Percentiles rank a stretch among this genome's conserved stretches.
phyloP scores from a whole-genome alignment of 2,329 filamentous ascomycete genomes.

The Pezicula neosporulosa region DNA sequence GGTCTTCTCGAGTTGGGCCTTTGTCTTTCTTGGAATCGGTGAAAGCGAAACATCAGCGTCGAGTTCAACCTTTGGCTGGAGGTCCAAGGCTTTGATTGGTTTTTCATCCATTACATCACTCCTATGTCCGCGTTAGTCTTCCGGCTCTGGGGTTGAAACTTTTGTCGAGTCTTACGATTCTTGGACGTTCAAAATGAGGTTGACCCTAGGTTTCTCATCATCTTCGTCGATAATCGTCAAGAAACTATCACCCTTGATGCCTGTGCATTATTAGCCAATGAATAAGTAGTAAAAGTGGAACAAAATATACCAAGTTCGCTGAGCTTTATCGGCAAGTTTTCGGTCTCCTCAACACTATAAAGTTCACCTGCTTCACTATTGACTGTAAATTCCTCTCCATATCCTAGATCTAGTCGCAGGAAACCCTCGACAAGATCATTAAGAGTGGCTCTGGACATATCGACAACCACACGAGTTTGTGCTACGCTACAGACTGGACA shows the following conservation, averaged over 20 bases:
- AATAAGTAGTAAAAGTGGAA: neutral
- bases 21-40: conserved; percentile 22
- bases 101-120: conserved; percentile 39
- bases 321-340: conserved; percentile 79
- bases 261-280: conserved; percentile 33
- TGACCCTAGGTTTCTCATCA: conserved; percentile 70
- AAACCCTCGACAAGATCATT: conserved; percentile 75
- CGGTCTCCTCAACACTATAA: conserved; percentile 85
- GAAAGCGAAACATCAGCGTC: conserved; percentile 10
- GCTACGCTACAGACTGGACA: conserved; percentile 82
- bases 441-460: conserved; percentile 70
- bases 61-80: conserved; percentile 7
- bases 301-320: conserved; percentile 60
- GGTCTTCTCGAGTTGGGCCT: conserved; percentile 3
- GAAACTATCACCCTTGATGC: conserved; percentile 70
- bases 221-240: conserved; percentile 83
- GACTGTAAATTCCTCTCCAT: conserved; percentile 77
- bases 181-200: conserved; percentile 70
- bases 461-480: conserved; percentile 63
- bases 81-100: conserved; percentile 43
- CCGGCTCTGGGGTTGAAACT: conserved; percentile 1
- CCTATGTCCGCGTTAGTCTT: conserved; percentile 11
- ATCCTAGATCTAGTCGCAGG: conserved; percentile 67
- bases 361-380: conserved; percentile 73
- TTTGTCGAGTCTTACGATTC: conserved; percentile 46